phyloP scores from a whole-genome alignment of 257 asterid genomes.

The Solanum virginianum region DNA sequence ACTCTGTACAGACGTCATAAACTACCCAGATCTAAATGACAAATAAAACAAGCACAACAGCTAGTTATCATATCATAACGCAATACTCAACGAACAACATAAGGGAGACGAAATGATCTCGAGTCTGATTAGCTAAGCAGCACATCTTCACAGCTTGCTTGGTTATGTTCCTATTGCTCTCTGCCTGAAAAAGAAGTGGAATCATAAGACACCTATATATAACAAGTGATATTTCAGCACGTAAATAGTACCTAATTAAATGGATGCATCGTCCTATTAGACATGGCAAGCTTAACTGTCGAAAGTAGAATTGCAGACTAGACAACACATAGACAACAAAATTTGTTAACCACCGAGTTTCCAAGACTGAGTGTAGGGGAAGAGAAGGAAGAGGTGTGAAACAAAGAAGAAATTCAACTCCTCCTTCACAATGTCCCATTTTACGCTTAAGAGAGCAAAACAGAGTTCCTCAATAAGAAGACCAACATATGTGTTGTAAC shows the following conservation, averaged over 20 bases:
- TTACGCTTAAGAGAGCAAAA: too few species aligned
- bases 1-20: neutral
- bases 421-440: too few species aligned
- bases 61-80: neutral
- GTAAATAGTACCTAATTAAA: neutral
- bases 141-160: neutral
- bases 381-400: neutral
- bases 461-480: neutral
- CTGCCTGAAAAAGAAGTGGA: neutral
- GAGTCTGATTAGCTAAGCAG: neutral
- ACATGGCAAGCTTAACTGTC: neutral
- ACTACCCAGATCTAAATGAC: neutral
- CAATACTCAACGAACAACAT: neutral
- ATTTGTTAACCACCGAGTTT: neutral
- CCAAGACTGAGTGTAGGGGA: neutral
- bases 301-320: neutral
- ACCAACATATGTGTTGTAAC: neutral
- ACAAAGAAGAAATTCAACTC: too few species aligned
- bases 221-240: too few species aligned
- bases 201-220: too few species aligned
- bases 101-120: neutral
- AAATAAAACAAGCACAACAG: neutral
- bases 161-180: neutral
- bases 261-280: neutral
- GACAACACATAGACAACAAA: neutral